These are phyloP conservation scores for Fusarium mundagurra DNA, from an alignment of 2,329 filamentous ascomycete species.

Conservation along the genomic window DNA sequence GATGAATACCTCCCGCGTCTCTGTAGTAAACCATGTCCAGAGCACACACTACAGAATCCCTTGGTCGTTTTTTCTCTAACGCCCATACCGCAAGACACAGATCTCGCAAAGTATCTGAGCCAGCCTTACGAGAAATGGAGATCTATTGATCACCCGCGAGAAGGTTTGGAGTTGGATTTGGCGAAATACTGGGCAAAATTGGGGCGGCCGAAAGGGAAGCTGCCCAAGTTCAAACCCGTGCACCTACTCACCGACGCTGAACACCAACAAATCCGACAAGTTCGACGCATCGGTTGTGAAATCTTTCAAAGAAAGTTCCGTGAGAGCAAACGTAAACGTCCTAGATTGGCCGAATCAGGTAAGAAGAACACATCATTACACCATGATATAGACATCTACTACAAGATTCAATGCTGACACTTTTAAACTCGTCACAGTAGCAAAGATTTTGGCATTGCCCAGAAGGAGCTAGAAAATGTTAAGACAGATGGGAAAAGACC, in stretches of 20 bases:
- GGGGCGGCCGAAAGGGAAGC: not conserved
- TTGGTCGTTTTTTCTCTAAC: fast-evolving
- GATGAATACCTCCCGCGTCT: not conserved
- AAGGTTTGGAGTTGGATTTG: too few species aligned
- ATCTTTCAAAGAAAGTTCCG: not conserved
- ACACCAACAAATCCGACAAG: not conserved
- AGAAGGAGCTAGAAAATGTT: not conserved
- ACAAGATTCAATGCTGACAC: not conserved
- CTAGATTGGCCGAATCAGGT: not conserved
- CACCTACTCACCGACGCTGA: not conserved
- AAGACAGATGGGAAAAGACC: not conserved
- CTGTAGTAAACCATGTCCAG: fast-evolving
- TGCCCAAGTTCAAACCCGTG: not conserved
- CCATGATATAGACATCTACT: not conserved
- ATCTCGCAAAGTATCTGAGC: not conserved
- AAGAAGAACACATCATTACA: not conserved
- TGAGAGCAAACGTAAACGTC: too few species aligned
- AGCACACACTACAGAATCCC: too few species aligned
- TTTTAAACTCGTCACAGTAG: not conserved
- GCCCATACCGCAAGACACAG: not conserved
- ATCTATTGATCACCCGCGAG: not conserved
- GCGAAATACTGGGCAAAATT: not conserved
- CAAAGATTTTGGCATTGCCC: not conserved
- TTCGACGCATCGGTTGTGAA: not conserved
- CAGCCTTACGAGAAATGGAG: not conserved